Base-by-base conservation (phyloP, 2,329 filamentous ascomycete species). In the Passalora sequoiae region DNA sequence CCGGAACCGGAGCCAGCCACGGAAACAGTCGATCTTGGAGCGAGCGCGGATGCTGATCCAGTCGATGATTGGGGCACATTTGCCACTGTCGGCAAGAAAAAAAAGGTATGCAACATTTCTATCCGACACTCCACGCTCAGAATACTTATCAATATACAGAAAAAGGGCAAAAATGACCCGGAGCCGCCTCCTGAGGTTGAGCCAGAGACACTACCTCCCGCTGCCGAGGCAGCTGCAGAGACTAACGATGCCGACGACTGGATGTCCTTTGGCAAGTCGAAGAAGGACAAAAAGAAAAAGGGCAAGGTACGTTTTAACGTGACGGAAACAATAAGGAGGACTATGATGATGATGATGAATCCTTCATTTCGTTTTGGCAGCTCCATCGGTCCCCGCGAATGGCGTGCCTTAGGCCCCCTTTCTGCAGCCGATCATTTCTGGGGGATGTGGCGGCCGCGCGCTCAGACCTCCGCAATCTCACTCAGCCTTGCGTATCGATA, bases 171-270 rank as follows among this genome's bases (percentile, higher is more conserved):
- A 36, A 9, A 12, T 12, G 24, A 39, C 12, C 43, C 50, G 4
- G 64, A 65, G 36, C 65, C 69, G 16, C 65, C 67, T 46, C 60
- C 61, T 9, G 67, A 69, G 45, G 60, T 61, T 9, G 67, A 69
- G 45, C 62, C 62, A 24, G 55, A 58, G 10, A 56, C 55, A 3
- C 48, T 48, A 8, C 51, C 62, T 36, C 60, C 58, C 19, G 63
- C 66, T 58, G 6, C 48, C 3, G 51, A 55, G 20, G 38, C 55
- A 10, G 38, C 43, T 17, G 42, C 43, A 21, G 51, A 49, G 40
- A 41, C 46, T 6, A 43, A 47, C 20, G 44, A 44, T 20, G 17
- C 30, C 27, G 49, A 53, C 43, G 40, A 47, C 17, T 46, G 49
- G 54, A 24, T 39, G 15, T 44, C 43, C 6, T 47, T 45, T 39